Base-by-base conservation (phyloP, 257 asterid species). In the Solanum arcanum region DNA sequence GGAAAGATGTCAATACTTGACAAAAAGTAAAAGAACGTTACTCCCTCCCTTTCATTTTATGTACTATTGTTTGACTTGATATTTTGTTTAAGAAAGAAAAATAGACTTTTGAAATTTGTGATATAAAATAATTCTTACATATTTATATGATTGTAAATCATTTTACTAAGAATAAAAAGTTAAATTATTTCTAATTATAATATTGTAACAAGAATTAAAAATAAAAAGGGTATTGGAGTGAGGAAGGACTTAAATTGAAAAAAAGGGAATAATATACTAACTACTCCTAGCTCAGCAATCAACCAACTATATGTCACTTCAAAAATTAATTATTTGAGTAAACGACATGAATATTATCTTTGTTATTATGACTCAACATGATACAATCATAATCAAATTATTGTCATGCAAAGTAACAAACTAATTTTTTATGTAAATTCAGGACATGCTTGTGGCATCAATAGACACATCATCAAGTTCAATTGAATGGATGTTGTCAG, bases 391-490 rank as follows among this genome's bases (percentile, higher is more conserved):
- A 46, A 46, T 15, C 12, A 46, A 25, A 47, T 27, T 46, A 46
- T 27, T 80, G 1, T 25, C 10, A 25, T 44, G 35, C 25, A 73
- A 14, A 73, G 2, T 31, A 41, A 75, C 21, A 12, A 12, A 35
- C 27, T 7, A 42, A 12, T n/a, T 39, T 23, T 5, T 3, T 1
- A 25, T n/a, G 6, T 8, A 6, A 37, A 23, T 87, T 87, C 90
- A 93, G 95, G 95, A 94, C 76, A 88, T 94, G 94, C 91, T 92
- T 31, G 88, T 78, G 25, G 94, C 90, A 2, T 89, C 95, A 70
- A 89, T 90, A 92, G 95, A 92, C 64, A 92, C 94, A 29, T 86
- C 94, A 46, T 68, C 94, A 66, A 86, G 95, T 14, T 52, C 91
- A 21, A 84, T 90, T 5, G 97, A 93, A 21, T 93, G 95, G 95